These are phyloP conservation scores for Apiospora kogelbergensis DNA, from an alignment of 2,329 filamentous ascomycete genomes.

Conservation along the genomic window DNA sequence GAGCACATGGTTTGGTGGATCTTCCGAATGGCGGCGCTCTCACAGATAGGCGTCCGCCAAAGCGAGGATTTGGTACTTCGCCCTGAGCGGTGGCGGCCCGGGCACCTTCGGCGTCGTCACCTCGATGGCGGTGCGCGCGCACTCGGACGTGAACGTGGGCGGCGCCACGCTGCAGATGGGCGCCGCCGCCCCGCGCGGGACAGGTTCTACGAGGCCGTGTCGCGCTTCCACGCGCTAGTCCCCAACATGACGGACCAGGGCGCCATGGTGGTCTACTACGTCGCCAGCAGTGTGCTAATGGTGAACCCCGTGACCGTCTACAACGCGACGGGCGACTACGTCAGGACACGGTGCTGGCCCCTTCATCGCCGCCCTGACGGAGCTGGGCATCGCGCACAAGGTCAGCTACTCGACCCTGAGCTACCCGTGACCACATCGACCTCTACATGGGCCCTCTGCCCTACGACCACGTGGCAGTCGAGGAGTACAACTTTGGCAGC, in stretches of 20 bases:
- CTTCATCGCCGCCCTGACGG: slow-evolving; percentile 24
- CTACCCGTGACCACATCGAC: slow-evolving; percentile 35
- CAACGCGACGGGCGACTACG: slow-evolving; percentile 26
- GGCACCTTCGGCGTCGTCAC: slow-evolving; percentile 49
- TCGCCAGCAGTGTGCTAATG: slow-evolving; percentile 20
- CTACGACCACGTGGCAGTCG: slow-evolving; percentile 32
- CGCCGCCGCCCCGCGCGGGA: slow-evolving; percentile 20
- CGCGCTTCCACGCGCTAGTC: slow-evolving; percentile 23
- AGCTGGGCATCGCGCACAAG: slow-evolving; percentile 22
- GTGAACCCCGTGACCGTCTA: slow-evolving; percentile 28
- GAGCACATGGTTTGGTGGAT: not conserved
- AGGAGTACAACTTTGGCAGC: slow-evolving; percentile 34
- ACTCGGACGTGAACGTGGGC: slow-evolving; percentile 19
- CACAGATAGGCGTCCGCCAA: slow-evolving; percentile 32
- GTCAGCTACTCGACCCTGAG: slow-evolving; percentile 27
- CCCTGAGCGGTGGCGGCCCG: slow-evolving; percentile 48
- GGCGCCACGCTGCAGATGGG: slow-evolving; percentile 22
- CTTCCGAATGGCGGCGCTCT: not conserved
- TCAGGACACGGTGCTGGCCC: slow-evolving; percentile 28
- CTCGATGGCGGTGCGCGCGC: slow-evolving; percentile 22
- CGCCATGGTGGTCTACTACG: slow-evolving; percentile 24
- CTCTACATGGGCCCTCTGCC: slow-evolving; percentile 36
- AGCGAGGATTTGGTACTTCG: slow-evolving; percentile 55
- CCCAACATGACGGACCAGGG: slow-evolving; percentile 26
- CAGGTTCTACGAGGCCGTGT: slow-evolving; percentile 21